Percentiles rank a stretch among this genome's conserved stretches.
phyloP scores from a whole-genome alignment of 2,329 filamentous ascomycete species.

The Alternaria panax region DNA sequence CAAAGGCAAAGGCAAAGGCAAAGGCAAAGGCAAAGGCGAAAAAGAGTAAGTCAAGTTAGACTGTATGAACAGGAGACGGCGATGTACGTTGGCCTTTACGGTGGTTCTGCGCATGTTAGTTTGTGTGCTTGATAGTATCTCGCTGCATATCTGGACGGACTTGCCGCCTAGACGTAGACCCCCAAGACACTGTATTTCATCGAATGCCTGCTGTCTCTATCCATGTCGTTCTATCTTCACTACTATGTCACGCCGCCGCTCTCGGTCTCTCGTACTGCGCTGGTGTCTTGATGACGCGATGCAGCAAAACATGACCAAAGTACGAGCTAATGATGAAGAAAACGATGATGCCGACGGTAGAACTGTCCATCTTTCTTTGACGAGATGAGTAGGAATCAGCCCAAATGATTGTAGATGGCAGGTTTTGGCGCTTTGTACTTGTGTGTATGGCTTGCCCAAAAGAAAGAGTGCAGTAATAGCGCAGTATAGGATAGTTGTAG shows the following conservation, averaged over 20 bases:
- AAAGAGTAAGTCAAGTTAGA: neutral
- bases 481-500: neutral
- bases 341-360: conserved; percentile 13
- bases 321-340: conserved; percentile 22
- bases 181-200: neutral
- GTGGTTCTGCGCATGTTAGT: neutral
- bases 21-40: conserved; percentile 2
- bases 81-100: neutral
- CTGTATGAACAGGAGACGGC: neutral
- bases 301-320: conserved; percentile 18
- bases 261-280: conserved; percentile 18
- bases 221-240: neutral
- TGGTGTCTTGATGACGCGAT: conserved; percentile 22
- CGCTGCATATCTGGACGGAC: neutral
- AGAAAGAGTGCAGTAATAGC: neutral
- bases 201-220: neutral
- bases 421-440: neutral
- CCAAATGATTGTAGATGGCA: neutral
- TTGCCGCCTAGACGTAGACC: neutral
- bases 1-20: neutral
- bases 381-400: neutral
- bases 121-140: neutral
- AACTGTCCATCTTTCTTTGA: conserved; percentile 8
- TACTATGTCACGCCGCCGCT: too few species aligned
- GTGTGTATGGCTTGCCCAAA: neutral